These are phyloP conservation scores for Salix suchowensis DNA, from an alignment of 345 rosid species.

Conservation along the genomic window DNA sequence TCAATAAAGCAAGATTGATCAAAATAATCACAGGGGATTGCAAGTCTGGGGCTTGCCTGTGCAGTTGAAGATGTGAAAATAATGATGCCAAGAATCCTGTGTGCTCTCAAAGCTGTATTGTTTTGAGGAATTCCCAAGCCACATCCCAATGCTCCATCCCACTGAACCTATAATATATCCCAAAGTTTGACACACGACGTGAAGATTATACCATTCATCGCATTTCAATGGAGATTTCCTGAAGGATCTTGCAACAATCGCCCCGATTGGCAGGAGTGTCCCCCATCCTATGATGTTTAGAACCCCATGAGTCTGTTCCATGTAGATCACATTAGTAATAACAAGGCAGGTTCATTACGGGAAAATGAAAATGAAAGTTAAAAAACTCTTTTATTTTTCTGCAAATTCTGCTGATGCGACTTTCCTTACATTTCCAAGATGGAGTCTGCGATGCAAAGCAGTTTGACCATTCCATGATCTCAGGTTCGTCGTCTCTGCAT, in stretches of 20 bases:
- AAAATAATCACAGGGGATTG: neutral
- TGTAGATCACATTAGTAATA: neutral
- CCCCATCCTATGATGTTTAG: conserved; percentile 46
- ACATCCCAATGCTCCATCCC: conserved; percentile 41
- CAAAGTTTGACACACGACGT: conserved; percentile 25
- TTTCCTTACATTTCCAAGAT: conserved; percentile 25
- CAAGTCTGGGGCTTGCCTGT: conserved; percentile 24
- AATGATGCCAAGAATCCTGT: conserved; percentile 32
- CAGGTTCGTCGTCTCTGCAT: conserved; percentile 17
- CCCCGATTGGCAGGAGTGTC: conserved; percentile 32
- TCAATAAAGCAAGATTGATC: neutral
- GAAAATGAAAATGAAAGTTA: neutral
- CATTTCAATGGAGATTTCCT: conserved; percentile 25
- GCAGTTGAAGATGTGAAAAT: conserved; percentile 32
- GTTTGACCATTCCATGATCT: conserved; percentile 24
- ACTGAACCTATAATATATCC: conserved; percentile 34
- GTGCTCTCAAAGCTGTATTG: conserved; percentile 17
- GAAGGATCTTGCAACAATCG: conserved; percentile 30
- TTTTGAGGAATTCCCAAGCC: conserved; percentile 28
- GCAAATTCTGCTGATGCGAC: neutral
- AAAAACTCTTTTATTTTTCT: neutral
- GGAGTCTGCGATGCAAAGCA: conserved; percentile 4
- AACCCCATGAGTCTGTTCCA: conserved; percentile 35
- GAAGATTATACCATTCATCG: conserved; percentile 37
- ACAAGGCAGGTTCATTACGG: too few relatives aligned